phyloP scores from a whole-genome alignment of 176 grass and related monocot species.

The Musa troglodytarum region DNA sequence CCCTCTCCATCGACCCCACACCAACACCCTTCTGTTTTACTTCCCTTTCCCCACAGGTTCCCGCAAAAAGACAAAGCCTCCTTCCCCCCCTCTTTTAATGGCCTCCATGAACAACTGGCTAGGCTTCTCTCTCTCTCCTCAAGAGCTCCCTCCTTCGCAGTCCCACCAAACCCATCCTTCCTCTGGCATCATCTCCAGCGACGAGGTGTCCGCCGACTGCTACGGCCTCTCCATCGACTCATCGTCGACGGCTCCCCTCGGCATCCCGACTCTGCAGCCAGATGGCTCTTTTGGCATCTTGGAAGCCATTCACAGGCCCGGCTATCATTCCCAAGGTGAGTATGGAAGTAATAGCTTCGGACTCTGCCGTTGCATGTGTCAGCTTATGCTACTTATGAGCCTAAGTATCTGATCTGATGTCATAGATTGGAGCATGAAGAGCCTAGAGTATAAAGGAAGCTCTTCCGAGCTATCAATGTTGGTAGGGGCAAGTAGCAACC shows the following conservation, averaged over 20 bases:
- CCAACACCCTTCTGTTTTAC: constrained; percentile 12
- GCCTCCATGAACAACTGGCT: constrained; percentile 62
- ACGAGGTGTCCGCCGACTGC: constrained; percentile 4
- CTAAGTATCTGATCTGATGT: neutral
- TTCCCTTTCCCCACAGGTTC: neutral
- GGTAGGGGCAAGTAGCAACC: constrained; percentile 12
- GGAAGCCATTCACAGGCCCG: constrained; percentile 23
- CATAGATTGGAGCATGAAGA: constrained; percentile 37
- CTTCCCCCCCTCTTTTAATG: constrained; percentile 16
- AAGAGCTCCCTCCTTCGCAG: constrained; percentile 19
- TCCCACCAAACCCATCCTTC: constrained; percentile 5
- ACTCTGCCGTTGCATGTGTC: neutral
- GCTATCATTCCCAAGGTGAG: constrained; percentile 3
- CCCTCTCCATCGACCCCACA: constrained; percentile 2
- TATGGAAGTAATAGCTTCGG: neutral
- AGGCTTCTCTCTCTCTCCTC: constrained; percentile 40
- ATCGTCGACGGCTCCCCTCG: too few species aligned
- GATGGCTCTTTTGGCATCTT: constrained; percentile 31
- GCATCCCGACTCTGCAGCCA: neutral
- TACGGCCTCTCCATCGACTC: constrained; percentile 13
- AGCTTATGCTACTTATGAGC: neutral
- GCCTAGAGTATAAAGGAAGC: constrained; percentile 13
- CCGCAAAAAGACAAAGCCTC: constrained; percentile 8
- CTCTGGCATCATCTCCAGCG: neutral
- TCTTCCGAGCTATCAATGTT: constrained; percentile 40